phyloP scores from a whole-genome alignment of 345 rosid species.

The Dipteronia sinensis region DNA sequence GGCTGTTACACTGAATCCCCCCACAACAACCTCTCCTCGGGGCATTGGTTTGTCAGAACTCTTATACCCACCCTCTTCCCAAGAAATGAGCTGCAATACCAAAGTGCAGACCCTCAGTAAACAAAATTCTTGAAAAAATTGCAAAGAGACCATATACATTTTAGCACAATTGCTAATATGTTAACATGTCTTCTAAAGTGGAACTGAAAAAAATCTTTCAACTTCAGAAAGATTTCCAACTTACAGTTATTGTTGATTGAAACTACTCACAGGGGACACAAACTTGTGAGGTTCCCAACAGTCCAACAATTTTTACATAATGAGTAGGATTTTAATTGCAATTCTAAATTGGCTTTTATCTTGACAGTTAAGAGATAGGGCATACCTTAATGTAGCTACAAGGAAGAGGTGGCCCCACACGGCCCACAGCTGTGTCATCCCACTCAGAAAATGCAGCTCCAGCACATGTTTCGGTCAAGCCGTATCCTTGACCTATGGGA shows the following conservation, averaged over 20 bases:
- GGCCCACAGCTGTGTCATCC: slow-evolving; percentile 77
- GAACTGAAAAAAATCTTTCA: background rate
- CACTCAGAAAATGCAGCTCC: slow-evolving; percentile 84
- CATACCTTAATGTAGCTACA: slow-evolving; percentile 75
- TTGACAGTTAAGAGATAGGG: background rate
- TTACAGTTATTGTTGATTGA: slow-evolving; percentile 6
- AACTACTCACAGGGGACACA: background rate
- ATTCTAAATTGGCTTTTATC: background rate
- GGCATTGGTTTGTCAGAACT: slow-evolving; percentile 84
- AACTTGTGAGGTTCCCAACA: background rate
- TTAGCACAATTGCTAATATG: background rate
- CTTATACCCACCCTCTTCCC: slow-evolving; percentile 88
- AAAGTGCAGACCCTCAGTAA: slow-evolving; percentile 8
- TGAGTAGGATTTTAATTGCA: background rate
- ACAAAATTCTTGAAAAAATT: background rate
- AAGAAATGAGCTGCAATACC: slow-evolving; percentile 72
- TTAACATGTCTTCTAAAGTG: background rate
- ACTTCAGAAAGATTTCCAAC: background rate
- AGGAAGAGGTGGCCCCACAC: slow-evolving; percentile 92
- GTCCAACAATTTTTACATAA: background rate
- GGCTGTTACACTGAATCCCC: slow-evolving; percentile 73
- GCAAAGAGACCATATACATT: background rate
- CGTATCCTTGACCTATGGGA: slow-evolving; percentile 88
- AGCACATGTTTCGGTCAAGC: slow-evolving; percentile 94
- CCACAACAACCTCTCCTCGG: slow-evolving; percentile 87